Conservation (phyloP, 2,329 filamentous ascomycete genomes). For the Pleomassaria siparia region DNA sequence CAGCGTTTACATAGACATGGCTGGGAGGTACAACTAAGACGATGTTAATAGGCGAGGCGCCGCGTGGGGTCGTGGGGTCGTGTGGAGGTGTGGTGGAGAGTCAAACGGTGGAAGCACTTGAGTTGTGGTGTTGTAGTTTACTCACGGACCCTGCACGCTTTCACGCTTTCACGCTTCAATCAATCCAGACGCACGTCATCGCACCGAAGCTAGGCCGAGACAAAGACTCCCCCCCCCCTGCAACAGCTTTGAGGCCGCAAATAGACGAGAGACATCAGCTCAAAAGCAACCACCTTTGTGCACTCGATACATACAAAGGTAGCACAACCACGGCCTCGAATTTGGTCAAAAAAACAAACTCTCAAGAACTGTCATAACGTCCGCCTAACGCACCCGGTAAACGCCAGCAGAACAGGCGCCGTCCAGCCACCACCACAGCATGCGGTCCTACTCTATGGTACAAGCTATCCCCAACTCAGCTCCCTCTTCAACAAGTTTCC, state of each 20-base stretch:
- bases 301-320: background rate
- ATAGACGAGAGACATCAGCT: background rate
- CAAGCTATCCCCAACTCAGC: slow-evolving; percentile 6
- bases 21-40: slow-evolving; percentile 6
- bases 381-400: too few relatives aligned
- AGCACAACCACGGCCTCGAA: too few relatives aligned
- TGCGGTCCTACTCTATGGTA: background rate
- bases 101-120: background rate
- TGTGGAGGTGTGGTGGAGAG: slow-evolving; percentile 1
- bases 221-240: slow-evolving; percentile 18
- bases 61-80: background rate
- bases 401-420: background rate
- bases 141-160: background rate
- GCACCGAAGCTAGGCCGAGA: slow-evolving; percentile 15
- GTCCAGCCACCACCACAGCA: background rate
- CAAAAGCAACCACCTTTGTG: slow-evolving; percentile 1
- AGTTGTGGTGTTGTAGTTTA: slow-evolving; percentile 4
- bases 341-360: too few relatives aligned
- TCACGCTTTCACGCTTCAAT: background rate
- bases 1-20: slow-evolving; percentile 36
- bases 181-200: slow-evolving; percentile 27
- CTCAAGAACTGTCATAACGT: too few relatives aligned
- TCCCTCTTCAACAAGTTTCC: background rate
- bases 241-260: slow-evolving; percentile 1
- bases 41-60: background rate